Percentiles rank a stretch among this genome's conserved stretches.
These are phyloP conservation scores for Rugonectria rugulosa DNA, from an alignment of 2,329 filamentous ascomycete species.

Conservation along the genomic window DNA sequence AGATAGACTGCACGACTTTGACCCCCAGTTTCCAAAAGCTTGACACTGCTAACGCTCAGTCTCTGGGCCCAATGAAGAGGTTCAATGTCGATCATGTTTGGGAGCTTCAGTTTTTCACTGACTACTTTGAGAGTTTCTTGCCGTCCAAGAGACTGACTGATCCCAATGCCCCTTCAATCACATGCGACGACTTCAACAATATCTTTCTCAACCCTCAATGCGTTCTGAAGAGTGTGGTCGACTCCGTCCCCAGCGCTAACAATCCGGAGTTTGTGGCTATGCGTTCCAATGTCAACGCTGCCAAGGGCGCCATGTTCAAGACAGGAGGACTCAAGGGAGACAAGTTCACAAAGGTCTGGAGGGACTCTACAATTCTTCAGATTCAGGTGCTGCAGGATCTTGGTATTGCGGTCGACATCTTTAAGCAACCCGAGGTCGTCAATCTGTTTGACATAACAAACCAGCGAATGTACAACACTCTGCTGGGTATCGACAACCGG, in stretches of 20 bases:
- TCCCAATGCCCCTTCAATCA: neutral
- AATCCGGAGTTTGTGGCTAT: slow-evolving; percentile 14
- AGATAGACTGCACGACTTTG: neutral
- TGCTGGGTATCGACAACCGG: slow-evolving; percentile 4
- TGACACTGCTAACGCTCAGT: neutral
- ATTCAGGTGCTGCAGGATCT: slow-evolving; percentile 7
- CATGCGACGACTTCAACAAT: slow-evolving; percentile 10
- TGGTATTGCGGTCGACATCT: slow-evolving; percentile 11
- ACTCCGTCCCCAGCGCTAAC: neutral
- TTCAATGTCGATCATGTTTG: slow-evolving; percentile 16
- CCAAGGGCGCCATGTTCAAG: slow-evolving; percentile 20
- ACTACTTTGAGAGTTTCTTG: slow-evolving; percentile 10
- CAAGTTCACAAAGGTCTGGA: neutral
- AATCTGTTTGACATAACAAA: slow-evolving; percentile 11
- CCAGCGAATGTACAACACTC: slow-evolving; percentile 16
- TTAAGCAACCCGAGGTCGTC: neutral
- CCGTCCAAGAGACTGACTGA: neutral
- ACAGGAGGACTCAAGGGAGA: neutral
- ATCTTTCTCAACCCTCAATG: slow-evolving; percentile 2
- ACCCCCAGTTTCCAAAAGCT: neutral
- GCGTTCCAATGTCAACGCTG: slow-evolving; percentile 5
- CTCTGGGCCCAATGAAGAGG: neutral
- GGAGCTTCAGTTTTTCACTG: slow-evolving; percentile 18
- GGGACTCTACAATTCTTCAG: neutral
- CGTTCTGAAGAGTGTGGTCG: neutral